Percentiles rank a stretch among this genome's conserved stretches.
Evolutionary conservation across 2,329 filamentous ascomycete genomes (phyloP).

Genomic region (Cladosporium sp.): DNA sequence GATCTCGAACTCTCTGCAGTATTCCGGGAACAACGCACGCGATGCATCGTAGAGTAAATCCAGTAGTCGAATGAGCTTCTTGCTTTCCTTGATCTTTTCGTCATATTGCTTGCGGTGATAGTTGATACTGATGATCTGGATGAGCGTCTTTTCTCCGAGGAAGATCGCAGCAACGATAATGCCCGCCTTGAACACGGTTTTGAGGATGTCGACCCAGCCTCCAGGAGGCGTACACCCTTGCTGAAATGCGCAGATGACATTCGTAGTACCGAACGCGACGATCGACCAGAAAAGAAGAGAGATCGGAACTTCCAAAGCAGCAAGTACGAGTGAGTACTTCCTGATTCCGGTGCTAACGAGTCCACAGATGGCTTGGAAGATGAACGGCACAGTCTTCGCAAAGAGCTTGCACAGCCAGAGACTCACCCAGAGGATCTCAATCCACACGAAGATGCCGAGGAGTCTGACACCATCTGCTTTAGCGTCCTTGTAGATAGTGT

Average conservation of each 20-base stretch:
- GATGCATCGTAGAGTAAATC: slow-evolving; percentile 77
- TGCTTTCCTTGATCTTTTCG: slow-evolving; percentile 70
- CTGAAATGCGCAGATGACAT: slow-evolving; percentile 23
- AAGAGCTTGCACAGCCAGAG: slow-evolving; percentile 65
- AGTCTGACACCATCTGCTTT: slow-evolving; percentile 38
- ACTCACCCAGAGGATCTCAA: slow-evolving; percentile 64
- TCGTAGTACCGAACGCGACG: slow-evolving; percentile 59
- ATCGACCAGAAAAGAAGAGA: slow-evolving; percentile 67
- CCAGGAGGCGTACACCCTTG: not conserved
- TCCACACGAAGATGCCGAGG: slow-evolving; percentile 62
- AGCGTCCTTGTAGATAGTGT: slow-evolving; percentile 26
- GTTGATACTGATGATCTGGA: slow-evolving; percentile 67
- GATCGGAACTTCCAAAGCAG: slow-evolving; percentile 60
- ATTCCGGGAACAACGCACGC: slow-evolving; percentile 73
- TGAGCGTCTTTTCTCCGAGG: slow-evolving; percentile 62
- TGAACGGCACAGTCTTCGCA: slow-evolving; percentile 54
- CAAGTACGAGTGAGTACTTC: slow-evolving; percentile 64
- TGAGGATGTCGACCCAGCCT: slow-evolving; percentile 39
- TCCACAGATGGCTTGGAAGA: slow-evolving; percentile 66
- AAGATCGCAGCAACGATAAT: slow-evolving; percentile 62
- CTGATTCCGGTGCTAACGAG: slow-evolving; percentile 65
- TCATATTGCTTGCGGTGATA: slow-evolving; percentile 71
- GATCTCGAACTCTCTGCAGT: slow-evolving; percentile 72
- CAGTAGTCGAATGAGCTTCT: slow-evolving; percentile 67
- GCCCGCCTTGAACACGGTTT: slow-evolving; percentile 54